Conservation (phyloP, 495 filamentous ascomycete species). For the Wilcoxina mikolae region DNA sequence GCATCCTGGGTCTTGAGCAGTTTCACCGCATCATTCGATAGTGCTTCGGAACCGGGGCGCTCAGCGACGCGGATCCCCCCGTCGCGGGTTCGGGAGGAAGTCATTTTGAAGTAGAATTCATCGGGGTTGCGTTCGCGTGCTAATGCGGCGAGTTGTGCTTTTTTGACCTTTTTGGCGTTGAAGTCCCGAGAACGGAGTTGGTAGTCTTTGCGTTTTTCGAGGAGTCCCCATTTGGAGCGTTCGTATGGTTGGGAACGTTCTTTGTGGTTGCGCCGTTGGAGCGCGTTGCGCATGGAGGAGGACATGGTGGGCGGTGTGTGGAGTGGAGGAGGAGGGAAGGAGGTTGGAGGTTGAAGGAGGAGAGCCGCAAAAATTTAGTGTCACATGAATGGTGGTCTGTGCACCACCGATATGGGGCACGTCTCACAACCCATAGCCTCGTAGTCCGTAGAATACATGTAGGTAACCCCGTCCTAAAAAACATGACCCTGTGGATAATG, state of each 20-base stretch:
- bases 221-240: constrained; percentile 66
- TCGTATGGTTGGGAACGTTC: constrained; percentile 78
- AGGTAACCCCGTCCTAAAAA: no score
- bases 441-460: no score
- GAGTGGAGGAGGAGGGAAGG: background rate
- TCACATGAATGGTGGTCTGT: no score
- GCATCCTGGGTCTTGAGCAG: constrained; percentile 93
- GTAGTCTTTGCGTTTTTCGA: constrained; percentile 82
- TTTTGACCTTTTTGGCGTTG: constrained; percentile 65
- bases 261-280: constrained; percentile 59
- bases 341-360: background rate
- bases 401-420: no score
- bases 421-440: no score
- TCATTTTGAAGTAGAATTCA: constrained; percentile 93
- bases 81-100: constrained; percentile 43
- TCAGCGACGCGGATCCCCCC: constrained; percentile 46
- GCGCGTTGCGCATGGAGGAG: constrained; percentile 67
- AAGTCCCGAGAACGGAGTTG: constrained; percentile 77
- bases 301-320: constrained; percentile 43
- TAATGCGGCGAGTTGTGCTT: constrained; percentile 65
- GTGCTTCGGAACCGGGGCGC: constrained; percentile 29
- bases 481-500: no score
- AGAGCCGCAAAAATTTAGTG: no score
- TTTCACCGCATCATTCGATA: constrained; percentile 57
- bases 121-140: constrained; percentile 81